Evolutionary conservation across 768 basidiomycete genomes (phyloP).

Genomic region (Macrolepiota albuminosa): DNA sequence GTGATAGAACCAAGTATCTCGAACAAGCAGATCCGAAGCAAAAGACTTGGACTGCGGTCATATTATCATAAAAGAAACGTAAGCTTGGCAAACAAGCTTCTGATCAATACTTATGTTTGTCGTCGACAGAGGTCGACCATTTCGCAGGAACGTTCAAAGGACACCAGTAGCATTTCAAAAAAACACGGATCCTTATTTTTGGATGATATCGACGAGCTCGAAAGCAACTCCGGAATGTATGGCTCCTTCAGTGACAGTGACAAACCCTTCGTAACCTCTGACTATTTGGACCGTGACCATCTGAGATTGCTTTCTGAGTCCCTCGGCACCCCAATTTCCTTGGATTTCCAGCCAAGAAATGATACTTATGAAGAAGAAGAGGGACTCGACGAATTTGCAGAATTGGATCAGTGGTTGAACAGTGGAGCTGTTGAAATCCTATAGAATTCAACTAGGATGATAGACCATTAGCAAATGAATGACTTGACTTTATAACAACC

Average conservation of each 20-base stretch:
- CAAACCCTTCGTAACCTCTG: slow-evolving; percentile 29
- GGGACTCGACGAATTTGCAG: slow-evolving; percentile 49
- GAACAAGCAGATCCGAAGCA: too few relatives aligned
- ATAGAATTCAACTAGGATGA: slow-evolving; percentile 7
- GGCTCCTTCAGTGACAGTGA: slow-evolving; percentile 6
- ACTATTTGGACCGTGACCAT: slow-evolving; percentile 8
- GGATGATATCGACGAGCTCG: too few relatives aligned
- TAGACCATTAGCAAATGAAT: slow-evolving; percentile 1
- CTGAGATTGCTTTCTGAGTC: background rate
- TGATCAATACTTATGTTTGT: too few relatives aligned
- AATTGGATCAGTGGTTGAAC: slow-evolving; percentile 64
- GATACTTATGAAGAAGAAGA: slow-evolving; percentile 12
- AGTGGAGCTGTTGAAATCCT: slow-evolving; percentile 60
- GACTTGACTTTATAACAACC: slow-evolving; percentile 47
- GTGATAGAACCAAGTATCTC: too few relatives aligned
- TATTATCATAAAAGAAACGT: too few relatives aligned
- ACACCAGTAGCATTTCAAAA: too few relatives aligned
- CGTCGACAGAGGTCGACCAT: too few relatives aligned
- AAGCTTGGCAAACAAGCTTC: too few relatives aligned
- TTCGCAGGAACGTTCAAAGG: too few relatives aligned
- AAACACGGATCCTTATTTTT: too few relatives aligned
- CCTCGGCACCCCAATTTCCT: background rate
- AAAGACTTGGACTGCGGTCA: too few relatives aligned
- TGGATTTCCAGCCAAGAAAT: background rate
- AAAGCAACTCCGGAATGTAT: too few relatives aligned